Conservation (phyloP, 768 basidiomycete species). For the Lactarius deliciosus region DNA sequence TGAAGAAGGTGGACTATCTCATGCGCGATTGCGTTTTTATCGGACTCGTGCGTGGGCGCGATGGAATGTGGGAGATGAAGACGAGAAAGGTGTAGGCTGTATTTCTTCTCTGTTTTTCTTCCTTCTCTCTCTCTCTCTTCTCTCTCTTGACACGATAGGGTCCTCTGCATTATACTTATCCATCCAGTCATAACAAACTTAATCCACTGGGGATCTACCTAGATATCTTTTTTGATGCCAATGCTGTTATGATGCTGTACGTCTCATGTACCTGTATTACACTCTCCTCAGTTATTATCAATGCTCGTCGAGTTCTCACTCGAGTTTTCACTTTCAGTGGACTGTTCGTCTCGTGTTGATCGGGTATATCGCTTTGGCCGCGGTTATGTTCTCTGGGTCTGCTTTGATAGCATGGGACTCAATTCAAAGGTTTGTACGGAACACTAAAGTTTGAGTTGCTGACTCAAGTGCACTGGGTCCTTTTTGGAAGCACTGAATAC, state of each 20-base stretch:
- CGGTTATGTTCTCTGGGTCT: background rate
- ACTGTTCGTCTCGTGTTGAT: background rate
- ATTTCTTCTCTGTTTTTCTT: background rate
- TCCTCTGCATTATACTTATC: conserved; percentile 26
- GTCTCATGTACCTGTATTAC: conserved; percentile 20
- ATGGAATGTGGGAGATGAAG: conserved; percentile 68
- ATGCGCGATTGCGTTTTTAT: conserved; percentile 51
- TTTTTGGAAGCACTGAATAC: background rate
- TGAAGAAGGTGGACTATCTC: conserved; percentile 61
- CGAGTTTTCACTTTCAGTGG: background rate
- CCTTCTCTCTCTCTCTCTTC: background rate
- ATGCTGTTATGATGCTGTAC: conserved; percentile 19
- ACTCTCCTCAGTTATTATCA: background rate
- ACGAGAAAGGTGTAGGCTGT: conserved; percentile 37
- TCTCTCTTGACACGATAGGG: conserved; percentile 4
- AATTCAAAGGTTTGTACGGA: no score
- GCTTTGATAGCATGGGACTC: background rate
- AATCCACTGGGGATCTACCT: conserved; percentile 17
- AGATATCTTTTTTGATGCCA: conserved; percentile 18
- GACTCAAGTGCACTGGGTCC: background rate
- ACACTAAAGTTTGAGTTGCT: no score
- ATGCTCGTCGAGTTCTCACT: background rate
- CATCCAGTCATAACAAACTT: conserved; percentile 12
- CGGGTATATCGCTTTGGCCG: background rate
- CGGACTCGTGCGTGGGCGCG: conserved; percentile 52